Conservation (phyloP, 2,329 filamentous ascomycete species). For the Paecilomyces sp. region DNA sequence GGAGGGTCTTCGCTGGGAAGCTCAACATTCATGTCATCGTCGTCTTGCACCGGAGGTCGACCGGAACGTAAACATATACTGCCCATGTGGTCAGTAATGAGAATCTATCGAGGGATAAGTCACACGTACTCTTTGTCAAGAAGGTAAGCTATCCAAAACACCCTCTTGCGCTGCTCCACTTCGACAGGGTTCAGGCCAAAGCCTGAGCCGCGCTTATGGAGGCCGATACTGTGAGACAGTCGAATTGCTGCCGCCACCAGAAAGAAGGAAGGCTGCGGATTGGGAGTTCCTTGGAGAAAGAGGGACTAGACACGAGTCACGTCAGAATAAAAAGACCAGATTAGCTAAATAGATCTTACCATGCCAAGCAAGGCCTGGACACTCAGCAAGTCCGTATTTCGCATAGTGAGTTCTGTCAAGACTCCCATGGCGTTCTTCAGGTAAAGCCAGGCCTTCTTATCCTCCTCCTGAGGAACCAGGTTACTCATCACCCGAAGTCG, state of each 20-base stretch:
- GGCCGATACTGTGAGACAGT: slow-evolving; percentile 84
- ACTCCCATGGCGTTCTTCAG: slow-evolving; percentile 95
- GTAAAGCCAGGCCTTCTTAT: slow-evolving; percentile 90
- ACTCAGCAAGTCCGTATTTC: slow-evolving; percentile 89
- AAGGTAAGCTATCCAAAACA: slow-evolving; percentile 72
- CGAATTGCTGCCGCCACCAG: slow-evolving; percentile 86
- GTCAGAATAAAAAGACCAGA: background rate
- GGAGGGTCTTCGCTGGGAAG: slow-evolving; percentile 82
- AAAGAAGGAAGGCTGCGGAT: slow-evolving; percentile 89
- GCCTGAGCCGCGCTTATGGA: slow-evolving; percentile 86
- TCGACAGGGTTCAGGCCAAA: slow-evolving; percentile 93
- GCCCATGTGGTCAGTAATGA: slow-evolving; percentile 8
- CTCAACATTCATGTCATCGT: slow-evolving; percentile 91
- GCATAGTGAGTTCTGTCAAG: slow-evolving; percentile 86
- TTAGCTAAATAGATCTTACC: slow-evolving; percentile 36
- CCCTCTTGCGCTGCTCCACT: slow-evolving; percentile 78
- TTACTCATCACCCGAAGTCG: slow-evolving; percentile 93
- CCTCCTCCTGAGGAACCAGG: slow-evolving; percentile 80
- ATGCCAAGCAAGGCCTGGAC: slow-evolving; percentile 92
- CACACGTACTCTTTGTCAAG: slow-evolving; percentile 59
- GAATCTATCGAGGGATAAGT: background rate
- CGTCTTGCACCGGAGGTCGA: slow-evolving; percentile 63
- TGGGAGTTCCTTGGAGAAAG: slow-evolving; percentile 93
- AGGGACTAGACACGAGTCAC: slow-evolving; percentile 49
- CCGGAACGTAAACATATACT: slow-evolving; percentile 65